Evolutionary conservation across 345 rosid genomes (phyloP).

Genomic region (Carallia pectinifolia): DNA sequence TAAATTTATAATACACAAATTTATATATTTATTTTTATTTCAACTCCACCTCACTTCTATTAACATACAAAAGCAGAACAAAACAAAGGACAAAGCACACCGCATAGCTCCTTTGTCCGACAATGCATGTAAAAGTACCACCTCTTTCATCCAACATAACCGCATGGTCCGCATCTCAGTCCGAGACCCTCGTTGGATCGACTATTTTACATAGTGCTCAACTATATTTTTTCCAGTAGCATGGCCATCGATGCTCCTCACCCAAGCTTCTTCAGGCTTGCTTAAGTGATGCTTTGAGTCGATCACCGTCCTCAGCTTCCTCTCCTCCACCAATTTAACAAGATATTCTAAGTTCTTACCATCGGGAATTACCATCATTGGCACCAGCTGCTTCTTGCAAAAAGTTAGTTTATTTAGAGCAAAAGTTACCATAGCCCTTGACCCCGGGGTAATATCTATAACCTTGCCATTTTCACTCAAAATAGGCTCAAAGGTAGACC

Average conservation of each 20-base stretch:
- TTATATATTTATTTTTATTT: too few relatives aligned
- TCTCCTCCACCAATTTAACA: constrained; percentile 51
- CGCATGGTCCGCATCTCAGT: constrained; percentile 18
- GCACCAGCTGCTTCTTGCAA: constrained; percentile 70
- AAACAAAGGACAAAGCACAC: too few relatives aligned
- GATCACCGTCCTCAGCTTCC: constrained; percentile 60
- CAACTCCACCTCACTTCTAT: too few relatives aligned
- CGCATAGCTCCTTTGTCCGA: too few relatives aligned
- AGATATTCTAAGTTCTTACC: constrained; percentile 49
- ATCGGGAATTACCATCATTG: constrained; percentile 37
- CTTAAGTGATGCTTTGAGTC: constrained; percentile 55
- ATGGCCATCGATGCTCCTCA: constrained; percentile 56
- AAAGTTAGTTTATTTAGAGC: constrained; percentile 51
- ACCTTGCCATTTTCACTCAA: constrained; percentile 53
- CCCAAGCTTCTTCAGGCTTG: constrained; percentile 80
- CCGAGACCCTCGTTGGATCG: too few relatives aligned
- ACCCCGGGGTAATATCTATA: constrained; percentile 51
- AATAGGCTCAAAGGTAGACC: constrained; percentile 66
- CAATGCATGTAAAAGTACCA: too few relatives aligned
- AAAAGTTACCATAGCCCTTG: constrained; percentile 42
- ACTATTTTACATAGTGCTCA: constrained; percentile 35
- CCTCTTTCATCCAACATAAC: constrained; percentile 4
- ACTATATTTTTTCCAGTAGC: constrained; percentile 77
- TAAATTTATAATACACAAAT: too few relatives aligned
- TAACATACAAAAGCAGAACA: too few relatives aligned